Evolutionary conservation across 257 asterid genomes (phyloP), one percentile per base, ranked within the genome.

Genomic region (Haberlea rhodopensis): DNA sequence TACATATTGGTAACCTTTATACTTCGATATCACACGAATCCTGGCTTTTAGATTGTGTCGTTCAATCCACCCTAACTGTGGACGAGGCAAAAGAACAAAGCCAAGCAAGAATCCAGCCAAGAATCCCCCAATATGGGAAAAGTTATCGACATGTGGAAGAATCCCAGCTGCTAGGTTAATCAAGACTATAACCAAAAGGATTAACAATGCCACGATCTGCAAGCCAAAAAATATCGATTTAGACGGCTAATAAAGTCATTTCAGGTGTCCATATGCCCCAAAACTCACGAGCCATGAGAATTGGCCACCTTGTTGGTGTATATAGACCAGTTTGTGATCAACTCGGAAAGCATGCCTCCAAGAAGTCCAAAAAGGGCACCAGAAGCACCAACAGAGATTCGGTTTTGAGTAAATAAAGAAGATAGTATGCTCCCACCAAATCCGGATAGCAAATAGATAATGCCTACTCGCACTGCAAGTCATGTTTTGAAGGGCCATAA

Each of bases 311-410:
- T 89, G 77, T 87, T 91, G 15, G 88, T 77, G 54, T 92, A 92
- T 24, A 92, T 87, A 64, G 84, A 76, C 98, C 98, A 92, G 64
- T 92, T 92, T 6, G 98, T 87, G 46, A 89, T 77, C 53, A 92
- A 80, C 82, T 92, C 97, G 0, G 98, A 76, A 45, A 92, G 95
- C 96, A 89, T 87, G 3, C 95, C 96, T 55, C 97, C 98, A 46
- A 92, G 95, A 78, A 92, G 91, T 45, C 98, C 98, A 57, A 89
- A 89, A 29, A 92, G 91, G 31, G 98, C 96, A 34, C 98, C 97
- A 10, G 98, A 89, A 66, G 98, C 96, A 70, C 98, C 98, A 34
- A 87, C 97, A 13, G 94, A 81, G 18, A 87, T 77, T 26, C 78
- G 63, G 54, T 76, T 74, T 52, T 63, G 84, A 61, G 87, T 77